Evolutionary conservation across 2,329 filamentous ascomycete species (phyloP).

Genomic region (Cladobotryum protrusum): DNA sequence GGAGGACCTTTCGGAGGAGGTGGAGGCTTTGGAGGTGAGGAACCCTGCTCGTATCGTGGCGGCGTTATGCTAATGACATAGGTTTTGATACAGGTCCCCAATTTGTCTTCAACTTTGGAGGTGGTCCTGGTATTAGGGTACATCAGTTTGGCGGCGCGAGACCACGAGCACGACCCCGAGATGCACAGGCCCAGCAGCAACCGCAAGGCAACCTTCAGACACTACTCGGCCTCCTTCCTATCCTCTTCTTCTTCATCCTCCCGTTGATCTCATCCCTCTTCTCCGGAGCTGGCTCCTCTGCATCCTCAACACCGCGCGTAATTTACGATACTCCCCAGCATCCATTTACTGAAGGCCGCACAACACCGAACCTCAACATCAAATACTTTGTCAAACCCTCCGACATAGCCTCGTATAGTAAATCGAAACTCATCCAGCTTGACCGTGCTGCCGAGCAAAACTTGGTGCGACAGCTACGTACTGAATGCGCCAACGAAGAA

Average conservation of each 20-base stretch:
- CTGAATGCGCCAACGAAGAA: slow-evolving; percentile 70
- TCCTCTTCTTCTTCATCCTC: slow-evolving; percentile 82
- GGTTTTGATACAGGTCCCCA: slow-evolving; percentile 73
- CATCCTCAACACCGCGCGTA: slow-evolving; percentile 57
- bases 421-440: slow-evolving; percentile 64
- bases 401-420: slow-evolving; percentile 66
- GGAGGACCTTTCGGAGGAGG: slow-evolving; percentile 65
- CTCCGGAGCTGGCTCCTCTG: slow-evolving; percentile 37
- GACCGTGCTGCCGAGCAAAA: slow-evolving; percentile 72
- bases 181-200: slow-evolving; percentile 47
- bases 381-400: slow-evolving; percentile 80
- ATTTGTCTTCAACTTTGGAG: slow-evolving; percentile 93
- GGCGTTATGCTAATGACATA: slow-evolving; percentile 23
- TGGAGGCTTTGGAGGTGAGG: slow-evolving; percentile 41
- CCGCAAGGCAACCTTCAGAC: slow-evolving; percentile 49
- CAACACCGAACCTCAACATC: slow-evolving; percentile 63
- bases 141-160: slow-evolving; percentile 86
- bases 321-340: slow-evolving; percentile 65
- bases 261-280: slow-evolving; percentile 79
- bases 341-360: slow-evolving; percentile 69
- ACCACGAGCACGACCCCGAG: slow-evolving; percentile 69
- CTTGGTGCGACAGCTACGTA: slow-evolving; percentile 60
- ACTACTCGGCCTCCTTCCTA: slow-evolving; percentile 72
- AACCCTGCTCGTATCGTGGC: not conserved
- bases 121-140: slow-evolving; percentile 83